Base-by-base conservation (phyloP, 768 basidiomycete species). In the Kwoniella newhampshirensis region DNA sequence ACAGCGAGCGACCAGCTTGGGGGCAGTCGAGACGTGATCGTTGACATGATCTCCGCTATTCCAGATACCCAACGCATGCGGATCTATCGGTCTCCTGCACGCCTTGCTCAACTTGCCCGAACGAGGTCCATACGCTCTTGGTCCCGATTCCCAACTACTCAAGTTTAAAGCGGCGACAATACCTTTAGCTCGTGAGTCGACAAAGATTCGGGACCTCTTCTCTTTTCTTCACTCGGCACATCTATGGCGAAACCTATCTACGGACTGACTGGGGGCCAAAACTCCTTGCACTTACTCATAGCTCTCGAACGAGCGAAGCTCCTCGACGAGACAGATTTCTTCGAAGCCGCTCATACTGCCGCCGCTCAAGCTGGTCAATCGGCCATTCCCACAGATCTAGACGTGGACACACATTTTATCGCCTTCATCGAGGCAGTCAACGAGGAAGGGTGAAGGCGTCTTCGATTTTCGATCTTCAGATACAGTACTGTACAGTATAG, bases 61-160 rank as follows among this genome's bases (percentile, higher is more conserved):
- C 6, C 32, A 89, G 87, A 90, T 90, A 54, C 74, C 80, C 3
- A 91, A 91, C 66, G 89, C 90, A 0, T 91, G 90, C 68, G 91
- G 91, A 3, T 91, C 90, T 0, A 91, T 93, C 73, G 90, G 86
- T 0, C 80, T 92, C 17, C 80, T 92, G 5, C 91, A 93, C 66
- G 84, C 89, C 9, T 77, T 96, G 41, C 83, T 84, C 20, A 96
- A 97, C 71, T 87, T 91, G 58, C 75, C 75, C 12, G 49, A 60
- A 26, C 18, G 50, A 26, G 61, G 83, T 73, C 40, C 43, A 42
- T 56, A 59, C 51, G 48, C 64, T 12, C 58, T 75, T 8, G 42
- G 48, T 25, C 46, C 57, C 7, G 62, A 67, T 40, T 70, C 71
- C 12, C 64, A 64, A 21, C 54, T 77, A 6, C 13, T 52, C 11